Base-by-base conservation (phyloP, 1,284 basidiomycete genomes). In the Cryptococcus amylolentus region DNA sequence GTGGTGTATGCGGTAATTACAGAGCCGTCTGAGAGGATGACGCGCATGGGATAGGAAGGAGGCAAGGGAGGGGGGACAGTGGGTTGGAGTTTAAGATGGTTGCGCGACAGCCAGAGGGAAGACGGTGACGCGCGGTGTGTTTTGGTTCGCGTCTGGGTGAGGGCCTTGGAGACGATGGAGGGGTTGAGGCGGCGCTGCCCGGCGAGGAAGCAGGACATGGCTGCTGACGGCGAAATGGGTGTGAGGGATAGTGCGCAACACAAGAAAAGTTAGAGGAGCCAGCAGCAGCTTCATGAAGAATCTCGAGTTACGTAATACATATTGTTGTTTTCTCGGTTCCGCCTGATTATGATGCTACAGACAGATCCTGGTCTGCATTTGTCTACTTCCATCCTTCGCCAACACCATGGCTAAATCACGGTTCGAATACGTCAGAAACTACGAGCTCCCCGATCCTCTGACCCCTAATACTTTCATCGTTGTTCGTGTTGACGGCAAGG, bases 401-500 rank as follows among this genome's bases (percentile, higher is more conserved):
- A n/a, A 14, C 10, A 49, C 14, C 39, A 95, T 98, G 96, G 93
- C 95, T 23, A 91, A 90, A 62, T 89, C 90, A 12, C 88, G 85
- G 68, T 98, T 87, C 68, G 88, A 88, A 50, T 97, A 98, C 75
- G 95, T 98, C 27, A 85, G 87, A 61, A 84, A 84, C 50, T 98
- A 89, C 71, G 95, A 99, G 78, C 84, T 91, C 0, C 87, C 90
- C 1, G 95, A 99, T 75, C 80, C 84, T 0, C 81, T 96, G 8
- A 79, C 98, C 3, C 94, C 90, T 0, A 86, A 84, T 13, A 90
- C 89, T 8, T 95, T 86, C 77, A 83, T 96, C 65, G 81, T 98
- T 39, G 83, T 94, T 52, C 85, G 95, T 4, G 79, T 99, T 45
- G 95, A 99, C 70, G 95, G 95, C 0, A 91, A 92, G 67, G 87